Percentiles rank a stretch among this genome's conserved stretches.
These are phyloP conservation scores for Talaromyces piceae DNA, from an alignment of 2,329 filamentous ascomycete species.

Conservation along the genomic window DNA sequence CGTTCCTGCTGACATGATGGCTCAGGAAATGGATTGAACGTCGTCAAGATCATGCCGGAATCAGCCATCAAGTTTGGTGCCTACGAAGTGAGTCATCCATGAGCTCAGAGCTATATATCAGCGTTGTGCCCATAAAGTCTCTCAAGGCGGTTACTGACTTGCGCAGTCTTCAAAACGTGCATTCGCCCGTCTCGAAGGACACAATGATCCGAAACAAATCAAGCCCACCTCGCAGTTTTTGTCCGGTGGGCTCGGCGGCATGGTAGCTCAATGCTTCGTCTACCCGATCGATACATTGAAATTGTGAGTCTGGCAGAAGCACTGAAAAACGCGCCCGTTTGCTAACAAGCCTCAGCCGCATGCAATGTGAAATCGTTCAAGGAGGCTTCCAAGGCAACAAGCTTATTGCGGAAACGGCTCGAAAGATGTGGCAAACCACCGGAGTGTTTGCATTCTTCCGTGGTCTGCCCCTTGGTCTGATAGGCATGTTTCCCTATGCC, in stretches of 20 bases:
- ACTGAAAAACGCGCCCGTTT: not conserved
- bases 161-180: slow-evolving; percentile 71
- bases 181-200: slow-evolving; percentile 79
- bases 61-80: slow-evolving; percentile 97
- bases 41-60: slow-evolving; percentile 97
- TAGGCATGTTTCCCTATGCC: slow-evolving; percentile 97
- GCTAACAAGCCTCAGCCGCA: slow-evolving; percentile 45
- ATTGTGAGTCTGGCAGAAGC: slow-evolving; percentile 43
- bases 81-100: slow-evolving; percentile 58
- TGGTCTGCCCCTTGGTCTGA: slow-evolving; percentile 82
- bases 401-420: slow-evolving; percentile 72
- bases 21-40: slow-evolving; percentile 90
- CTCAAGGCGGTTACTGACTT: slow-evolving; percentile 11
- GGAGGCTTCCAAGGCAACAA: slow-evolving; percentile 76
- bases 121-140: too few relatives aligned
- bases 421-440: slow-evolving; percentile 75
- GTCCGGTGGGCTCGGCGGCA: slow-evolving; percentile 83
- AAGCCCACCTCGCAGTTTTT: slow-evolving; percentile 81
- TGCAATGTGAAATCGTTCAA: slow-evolving; percentile 90
- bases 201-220: slow-evolving; percentile 71
- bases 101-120: not conserved
- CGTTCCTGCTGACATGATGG: slow-evolving; percentile 15
- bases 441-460: slow-evolving; percentile 76
- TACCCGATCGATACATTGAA: slow-evolving; percentile 73
- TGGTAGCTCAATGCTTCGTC: slow-evolving; percentile 93